Evolutionary conservation across 1,284 basidiomycete genomes (phyloP).

Genomic region (Leccinum solheimii): DNA sequence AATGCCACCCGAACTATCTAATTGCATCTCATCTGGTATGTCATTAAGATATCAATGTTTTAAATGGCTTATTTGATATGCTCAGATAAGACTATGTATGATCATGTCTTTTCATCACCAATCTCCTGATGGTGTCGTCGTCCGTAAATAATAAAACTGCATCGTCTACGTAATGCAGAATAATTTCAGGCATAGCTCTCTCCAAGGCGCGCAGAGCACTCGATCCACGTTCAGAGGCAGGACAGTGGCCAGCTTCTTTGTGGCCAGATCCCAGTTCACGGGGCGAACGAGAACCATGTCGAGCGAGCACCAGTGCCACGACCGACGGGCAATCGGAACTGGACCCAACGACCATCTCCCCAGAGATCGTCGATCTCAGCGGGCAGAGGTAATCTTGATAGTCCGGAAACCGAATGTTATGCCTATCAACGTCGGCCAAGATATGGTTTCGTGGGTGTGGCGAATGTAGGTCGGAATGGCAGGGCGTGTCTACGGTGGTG

Average conservation of each 20-base stretch:
- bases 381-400: constrained; percentile 45
- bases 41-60: no score
- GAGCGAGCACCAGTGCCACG: constrained; percentile 42
- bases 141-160: constrained; percentile 27
- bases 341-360: constrained; percentile 36
- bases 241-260: constrained; percentile 31
- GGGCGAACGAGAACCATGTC: constrained; percentile 60
- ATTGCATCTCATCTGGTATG: no score
- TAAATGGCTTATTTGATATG: no score
- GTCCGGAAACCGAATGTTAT: constrained; percentile 51
- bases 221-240: constrained; percentile 37
- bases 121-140: background rate
- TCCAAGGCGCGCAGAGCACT: constrained; percentile 45
- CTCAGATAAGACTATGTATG: no score
- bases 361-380: constrained; percentile 51
- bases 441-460: constrained; percentile 40
- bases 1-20: no score
- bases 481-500: constrained; percentile 51
- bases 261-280: constrained; percentile 54
- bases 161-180: constrained; percentile 30
- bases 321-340: constrained; percentile 36
- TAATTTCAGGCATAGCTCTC: constrained; percentile 33
- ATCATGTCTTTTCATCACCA: no score
- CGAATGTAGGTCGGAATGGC: constrained; percentile 48
- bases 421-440: constrained; percentile 43